Percentiles rank a stretch among this genome's conserved stretches.
These are phyloP conservation scores for Lichtheimia ornata DNA, from an alignment of 371 early-diverging fungal species.

Conservation along the genomic window DNA sequence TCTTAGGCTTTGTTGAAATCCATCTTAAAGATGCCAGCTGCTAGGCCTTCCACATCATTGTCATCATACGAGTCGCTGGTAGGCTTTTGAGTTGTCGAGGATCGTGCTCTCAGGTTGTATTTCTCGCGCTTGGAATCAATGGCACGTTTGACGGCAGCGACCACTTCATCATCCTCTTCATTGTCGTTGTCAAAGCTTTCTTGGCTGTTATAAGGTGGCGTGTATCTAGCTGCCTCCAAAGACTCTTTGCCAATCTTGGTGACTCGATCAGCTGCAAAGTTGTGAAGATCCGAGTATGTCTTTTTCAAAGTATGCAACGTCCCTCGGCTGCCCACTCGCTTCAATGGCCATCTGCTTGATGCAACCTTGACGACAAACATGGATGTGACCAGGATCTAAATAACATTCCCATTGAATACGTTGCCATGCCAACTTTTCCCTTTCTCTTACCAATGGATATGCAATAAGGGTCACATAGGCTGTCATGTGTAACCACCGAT, in stretches of 20 bases:
- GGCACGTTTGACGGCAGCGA: too few species aligned
- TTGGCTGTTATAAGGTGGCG: not conserved
- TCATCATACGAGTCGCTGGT: too few species aligned
- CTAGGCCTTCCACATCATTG: too few species aligned
- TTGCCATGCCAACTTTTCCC: not conserved
- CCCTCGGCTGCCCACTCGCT: not conserved
- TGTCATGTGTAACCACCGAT: not conserved
- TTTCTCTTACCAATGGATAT: constrained; percentile 5
- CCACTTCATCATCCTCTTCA: too few species aligned
- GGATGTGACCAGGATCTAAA: constrained; percentile 2
- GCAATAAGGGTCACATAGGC: not conserved
- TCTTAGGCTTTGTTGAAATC: too few species aligned
- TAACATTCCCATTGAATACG: not conserved
- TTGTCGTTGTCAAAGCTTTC: too few species aligned
- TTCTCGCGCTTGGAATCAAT: too few species aligned
- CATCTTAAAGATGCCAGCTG: too few species aligned
- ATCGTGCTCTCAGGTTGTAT: too few species aligned
- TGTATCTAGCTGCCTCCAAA: constrained; percentile 11
- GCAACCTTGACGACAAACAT: constrained; percentile 4
- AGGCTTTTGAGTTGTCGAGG: too few species aligned
- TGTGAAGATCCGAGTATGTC: constrained; percentile 13
- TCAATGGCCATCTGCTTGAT: not conserved
- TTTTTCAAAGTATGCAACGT: constrained; percentile 5
- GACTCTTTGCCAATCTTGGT: constrained; percentile 12
- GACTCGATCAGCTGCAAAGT: constrained; percentile 3